Percentiles rank a stretch among this genome's conserved stretches.
Evolutionary conservation across 2,329 filamentous ascomycete species (phyloP).

Genomic region (Coniochaeta sp.): DNA sequence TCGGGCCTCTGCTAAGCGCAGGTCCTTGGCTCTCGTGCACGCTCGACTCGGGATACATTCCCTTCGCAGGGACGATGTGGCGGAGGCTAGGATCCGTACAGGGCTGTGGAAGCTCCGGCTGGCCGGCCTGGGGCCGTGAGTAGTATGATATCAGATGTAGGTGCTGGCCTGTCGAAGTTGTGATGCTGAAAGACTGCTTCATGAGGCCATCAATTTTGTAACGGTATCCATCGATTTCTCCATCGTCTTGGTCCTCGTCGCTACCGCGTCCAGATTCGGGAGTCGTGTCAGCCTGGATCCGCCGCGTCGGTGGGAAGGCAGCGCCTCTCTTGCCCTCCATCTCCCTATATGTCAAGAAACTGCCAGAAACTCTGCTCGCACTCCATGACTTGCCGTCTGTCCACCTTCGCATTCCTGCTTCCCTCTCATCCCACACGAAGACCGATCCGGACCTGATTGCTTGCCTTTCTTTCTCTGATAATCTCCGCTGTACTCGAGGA

Average conservation of each 20-base stretch:
- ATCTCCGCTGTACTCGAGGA: conserved; percentile 81
- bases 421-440: conserved; percentile 99
- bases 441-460: conserved; percentile 95
- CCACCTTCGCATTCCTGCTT: conserved; percentile 97
- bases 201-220: conserved; percentile 96
- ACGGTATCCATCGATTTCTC: conserved; percentile 81
- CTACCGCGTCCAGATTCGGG: conserved; percentile 75
- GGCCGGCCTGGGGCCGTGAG: conserved; percentile 67
- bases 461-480: conserved; percentile 95
- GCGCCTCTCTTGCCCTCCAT: conserved; percentile 98
- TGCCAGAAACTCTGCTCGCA: conserved; percentile 91
- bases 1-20: conserved; percentile 69
- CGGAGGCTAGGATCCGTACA: conserved; percentile 72
- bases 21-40: conserved; percentile 79
- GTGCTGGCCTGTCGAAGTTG: conserved; percentile 79
- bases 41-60: conserved; percentile 95
- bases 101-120: conserved; percentile 70
- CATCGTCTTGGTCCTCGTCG: conserved; percentile 78
- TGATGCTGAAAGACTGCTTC: conserved; percentile 99
- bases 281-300: conserved; percentile 58
- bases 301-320: conserved; percentile 53
- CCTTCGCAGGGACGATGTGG: conserved; percentile 79
- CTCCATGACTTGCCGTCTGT: conserved; percentile 99
- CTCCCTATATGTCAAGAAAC: conserved; percentile 93
- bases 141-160: conserved; percentile 98